Base-by-base conservation (phyloP, 169 alveolate genomes). In the Perkinsus chesapeaki region DNA sequence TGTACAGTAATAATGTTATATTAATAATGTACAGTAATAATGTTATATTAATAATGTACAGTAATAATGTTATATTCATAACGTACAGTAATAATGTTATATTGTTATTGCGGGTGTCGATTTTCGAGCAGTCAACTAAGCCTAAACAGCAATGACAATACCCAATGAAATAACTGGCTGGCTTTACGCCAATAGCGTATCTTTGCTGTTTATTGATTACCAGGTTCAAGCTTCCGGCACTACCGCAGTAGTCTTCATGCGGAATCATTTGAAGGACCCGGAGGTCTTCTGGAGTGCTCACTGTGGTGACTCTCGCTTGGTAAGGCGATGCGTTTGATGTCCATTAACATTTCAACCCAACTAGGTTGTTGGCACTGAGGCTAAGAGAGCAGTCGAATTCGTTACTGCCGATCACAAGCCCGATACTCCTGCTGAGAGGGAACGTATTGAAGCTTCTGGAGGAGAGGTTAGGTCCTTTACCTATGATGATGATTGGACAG, bases 331-430 rank as follows among this genome's bases (percentile, higher is more conserved):
- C 82, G 12, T 60, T 23, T 27, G 23, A 47, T 47, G 72, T 9
- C 72, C 36, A 60, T 60, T 20, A 12, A n/a, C n/a, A n/a, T n/a
- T n/a, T n/a, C n/a, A n/a, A n/a, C n/a, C n/a, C 36, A 34, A 60
- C 0, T 23, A 60, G 82, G 82, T 60, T 12, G 36, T 60, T 23
- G 82, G 82, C 7, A 60, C 82, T n/a, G 93, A 91, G 39, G 39
- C 3, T 7, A 48, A 39, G 73, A 91, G 37, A 39, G 43, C 23
- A 7, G 37, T 91, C 7, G 93, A 39, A 7, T 91, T 91, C 43
- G 93, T 27, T 1, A 91, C 93, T n/a, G 73, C 39, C 38, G 93
- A 91, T n/a, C 93, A 91, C 39, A 91, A 91, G 73, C 93, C 93
- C 27, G 60, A 36, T 73, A 27, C 39, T 31, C 93, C 93, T 36